These are phyloP conservation scores for Przewalskia tangutica DNA, from an alignment of 257 asterid genomes.

Conservation along the genomic window DNA sequence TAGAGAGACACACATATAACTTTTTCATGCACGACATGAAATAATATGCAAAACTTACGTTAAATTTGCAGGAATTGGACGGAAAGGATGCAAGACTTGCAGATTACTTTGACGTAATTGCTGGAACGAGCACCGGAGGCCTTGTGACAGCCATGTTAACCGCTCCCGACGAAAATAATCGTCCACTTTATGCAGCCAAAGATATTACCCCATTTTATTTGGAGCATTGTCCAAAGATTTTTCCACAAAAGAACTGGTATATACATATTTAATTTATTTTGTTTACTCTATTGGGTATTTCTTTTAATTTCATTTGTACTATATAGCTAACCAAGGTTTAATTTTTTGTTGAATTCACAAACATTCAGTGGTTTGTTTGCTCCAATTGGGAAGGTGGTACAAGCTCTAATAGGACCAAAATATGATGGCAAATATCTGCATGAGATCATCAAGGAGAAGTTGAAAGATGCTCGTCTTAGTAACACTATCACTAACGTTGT, in stretches of 20 bases:
- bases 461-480: constrained; percentile 23
- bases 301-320: background rate
- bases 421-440: constrained; percentile 38
- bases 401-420: constrained; percentile 19
- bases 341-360: background rate
- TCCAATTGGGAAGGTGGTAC: background rate
- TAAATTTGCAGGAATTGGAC: constrained; percentile 26
- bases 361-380: constrained; percentile 23
- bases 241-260: constrained; percentile 15
- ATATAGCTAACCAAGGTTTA: background rate
- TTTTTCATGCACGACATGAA: too few species aligned
- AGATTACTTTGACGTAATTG: constrained; percentile 51
- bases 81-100: constrained; percentile 49
- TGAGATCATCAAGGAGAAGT: constrained; percentile 14
- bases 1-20: too few species aligned
- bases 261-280: too few species aligned
- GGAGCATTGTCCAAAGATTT: constrained; percentile 26
- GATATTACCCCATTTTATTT: constrained; percentile 39
- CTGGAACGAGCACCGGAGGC: constrained; percentile 67
- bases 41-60: too few species aligned
- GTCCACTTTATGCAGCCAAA: constrained; percentile 43
- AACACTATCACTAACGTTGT: constrained; percentile 37
- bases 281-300: background rate
- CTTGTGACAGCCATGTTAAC: constrained; percentile 45
- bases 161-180: constrained; percentile 34